Evolutionary conservation across 768 basidiomycete genomes (phyloP), one percentile per base, ranked within the genome.

Genomic region (Lyophyllum shimeji): DNA sequence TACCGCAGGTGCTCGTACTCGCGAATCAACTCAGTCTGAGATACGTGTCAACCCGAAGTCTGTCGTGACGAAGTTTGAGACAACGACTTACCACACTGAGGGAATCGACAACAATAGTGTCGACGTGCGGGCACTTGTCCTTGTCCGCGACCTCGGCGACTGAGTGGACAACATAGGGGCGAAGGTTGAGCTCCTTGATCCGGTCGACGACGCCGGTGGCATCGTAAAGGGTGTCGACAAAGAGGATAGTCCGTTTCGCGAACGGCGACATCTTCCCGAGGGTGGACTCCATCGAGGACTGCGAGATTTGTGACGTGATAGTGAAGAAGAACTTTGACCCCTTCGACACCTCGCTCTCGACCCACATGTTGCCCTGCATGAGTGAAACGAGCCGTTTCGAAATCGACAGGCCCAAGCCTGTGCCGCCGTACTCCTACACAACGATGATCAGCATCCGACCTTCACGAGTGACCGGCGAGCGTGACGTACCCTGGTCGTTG

Each of bases 291-390:
- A 90, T 78, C 11, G 87, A 80, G 63, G 84, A 82, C 53, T 85
- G 83, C 61, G 85, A 87, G 64, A 93, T 87, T 72, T 89, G 89
- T 23, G 89, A 93, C 5, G 87, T 87, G 74, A 95, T 93, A 24
- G 94, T 95, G 79, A 98, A 98, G 84, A 90, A 96, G 83, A 98
- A 96, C 71, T 87, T 88, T 75, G 87, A 91, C 24, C 97, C 97
- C 63, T 92, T 89, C 45, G 89, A 82, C 56, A 96, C 91, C 69
- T 96, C 94, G 58, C 88, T 90, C 73, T 97, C 93, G 20, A 99
- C 97, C 97, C 97, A 99, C 81, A 99, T 92, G 65, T 96, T 93
- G 45, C 97, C 97, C 63, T 93, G 86, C 97, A 99, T 99, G 63
- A 99, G 87, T 46, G 87, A 88, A 17, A 98, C 96, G 21, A 99